Evolutionary conservation across 169 alveolate species (phyloP), one percentile per base, ranked within the genome.

Genomic region (Eimeria falciformis): DNA sequence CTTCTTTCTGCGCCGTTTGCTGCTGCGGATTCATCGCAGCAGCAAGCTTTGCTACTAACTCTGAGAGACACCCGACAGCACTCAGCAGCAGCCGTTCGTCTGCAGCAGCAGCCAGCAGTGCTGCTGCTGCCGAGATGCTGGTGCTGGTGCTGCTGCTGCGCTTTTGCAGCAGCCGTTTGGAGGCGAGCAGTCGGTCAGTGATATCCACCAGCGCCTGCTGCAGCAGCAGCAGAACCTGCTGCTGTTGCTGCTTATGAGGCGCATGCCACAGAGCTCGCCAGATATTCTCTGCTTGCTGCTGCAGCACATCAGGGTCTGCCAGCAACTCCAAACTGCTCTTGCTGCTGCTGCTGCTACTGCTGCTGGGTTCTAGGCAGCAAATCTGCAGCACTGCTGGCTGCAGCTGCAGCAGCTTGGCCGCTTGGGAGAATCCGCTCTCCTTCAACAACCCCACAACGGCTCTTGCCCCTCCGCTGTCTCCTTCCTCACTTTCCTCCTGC

Each of bases 261-360:
- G 79, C 46, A 25, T 5, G 11, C 79, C 62, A 53, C 14, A 53
- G 62, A 14, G 62, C 62, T 11, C n/a, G 14, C 62, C 62, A 53
- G 62, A 53, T 53, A 18, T 18, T 53, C 0, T 11, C 62, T 53
- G 62, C 62, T 53, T 53, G 62, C 23, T 53, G 62, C 62, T 53
- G 62, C 62, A 53, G 62, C 23, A 11, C n/a, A 27, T 40, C 1
- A 0, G 79, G 27, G 21, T 9, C 79, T 27, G 79, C 46, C 21
- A 68, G 40, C 46, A 23, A 47, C 47, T 25, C 47, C 46, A 14
- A 25, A n/a, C 14, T 45, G 62, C 33, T 73, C 1, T 0, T 12
- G 84, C 84, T 73, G 84, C 84, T 73, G 84, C 84, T 73, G 56
- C 17, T 69, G 82, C 82, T 33, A 27, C 82, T 69, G 82, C 82